A percentile compares a stretch with the other conserved stretches of the same genome.
Evolutionary conservation across 805 yeast genomes (phyloP).

Genomic region (Kodamaea fukazawae): DNA sequence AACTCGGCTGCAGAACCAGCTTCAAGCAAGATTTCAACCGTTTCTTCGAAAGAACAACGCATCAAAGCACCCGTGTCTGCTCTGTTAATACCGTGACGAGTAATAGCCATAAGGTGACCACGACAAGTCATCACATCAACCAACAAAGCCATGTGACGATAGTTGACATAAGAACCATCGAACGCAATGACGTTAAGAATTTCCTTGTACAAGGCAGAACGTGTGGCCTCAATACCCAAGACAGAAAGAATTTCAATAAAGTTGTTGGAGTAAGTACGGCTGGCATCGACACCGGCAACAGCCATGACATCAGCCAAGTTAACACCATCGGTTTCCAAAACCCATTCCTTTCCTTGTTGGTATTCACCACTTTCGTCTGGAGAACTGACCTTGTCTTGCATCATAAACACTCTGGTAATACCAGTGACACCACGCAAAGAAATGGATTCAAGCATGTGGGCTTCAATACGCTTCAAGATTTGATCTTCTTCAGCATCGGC

Average conservation of each 20-base stretch:
- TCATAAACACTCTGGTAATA: conserved; percentile 85
- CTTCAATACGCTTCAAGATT: conserved; percentile 89
- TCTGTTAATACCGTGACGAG: conserved; percentile 99
- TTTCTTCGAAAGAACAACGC: conserved; percentile 99
- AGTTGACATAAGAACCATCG: conserved; percentile 99
- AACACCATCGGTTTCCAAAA: conserved; percentile 97
- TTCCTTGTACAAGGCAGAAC: conserved; percentile 90
- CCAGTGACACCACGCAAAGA: conserved; percentile 95
- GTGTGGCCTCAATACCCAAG: conserved; percentile 97
- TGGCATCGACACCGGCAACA: conserved; percentile 90
- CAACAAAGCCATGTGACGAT: conserved; percentile 95
- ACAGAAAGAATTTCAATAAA: conserved; percentile 94
- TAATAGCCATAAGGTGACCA: conserved; percentile 97
- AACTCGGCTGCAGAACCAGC: conserved; percentile 98
- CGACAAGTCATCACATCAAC: conserved; percentile 99
- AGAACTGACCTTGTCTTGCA: conserved; percentile 71
- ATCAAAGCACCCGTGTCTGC: conserved; percentile 98
- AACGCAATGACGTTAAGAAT: conserved; percentile 96
- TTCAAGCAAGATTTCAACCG: conserved; percentile 94
- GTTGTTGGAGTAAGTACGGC: conserved; percentile 91
- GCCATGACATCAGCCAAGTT: conserved; percentile 92
- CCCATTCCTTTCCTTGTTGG: conserved; percentile 93
- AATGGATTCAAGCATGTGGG: conserved; percentile 93
- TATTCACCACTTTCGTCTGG: conserved; percentile 85
- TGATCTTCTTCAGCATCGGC: conserved; percentile 96